Evolutionary conservation across 2,329 filamentous ascomycete species (phyloP).

Genomic region (Penicillium sp.): DNA sequence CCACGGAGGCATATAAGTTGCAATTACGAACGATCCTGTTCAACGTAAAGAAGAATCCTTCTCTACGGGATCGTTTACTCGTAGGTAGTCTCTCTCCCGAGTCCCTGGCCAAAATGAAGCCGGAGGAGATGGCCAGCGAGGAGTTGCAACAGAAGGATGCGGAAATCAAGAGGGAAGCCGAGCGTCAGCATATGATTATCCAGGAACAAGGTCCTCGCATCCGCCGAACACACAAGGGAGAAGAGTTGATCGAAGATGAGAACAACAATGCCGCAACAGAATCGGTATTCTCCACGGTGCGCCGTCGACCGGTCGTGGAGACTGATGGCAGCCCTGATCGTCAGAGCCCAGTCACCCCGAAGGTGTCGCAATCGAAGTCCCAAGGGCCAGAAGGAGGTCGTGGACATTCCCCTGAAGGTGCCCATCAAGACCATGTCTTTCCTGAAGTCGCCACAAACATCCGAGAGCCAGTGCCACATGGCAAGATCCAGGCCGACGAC

Average conservation of each 20-base stretch:
- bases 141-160: slow-evolving; percentile 65
- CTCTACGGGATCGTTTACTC: slow-evolving; percentile 71
- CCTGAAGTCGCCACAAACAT: slow-evolving; percentile 38
- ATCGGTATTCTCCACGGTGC: slow-evolving; percentile 44
- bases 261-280: slow-evolving; percentile 44
- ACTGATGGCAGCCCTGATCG: slow-evolving; percentile 24
- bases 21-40: slow-evolving; percentile 72
- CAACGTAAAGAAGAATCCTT: slow-evolving; percentile 83
- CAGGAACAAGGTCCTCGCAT: slow-evolving; percentile 71
- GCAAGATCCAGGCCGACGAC: slow-evolving; percentile 59
- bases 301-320: slow-evolving; percentile 39
- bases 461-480: slow-evolving; percentile 40
- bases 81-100: slow-evolving; percentile 63
- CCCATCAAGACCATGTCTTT: slow-evolving; percentile 41
- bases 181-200: slow-evolving; percentile 67
- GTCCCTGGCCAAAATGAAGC: slow-evolving; percentile 79
- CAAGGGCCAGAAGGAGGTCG: slow-evolving; percentile 51
- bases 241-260: slow-evolving; percentile 80
- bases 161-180: slow-evolving; percentile 52
- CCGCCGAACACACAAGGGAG: slow-evolving; percentile 87
- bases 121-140: slow-evolving; percentile 85
- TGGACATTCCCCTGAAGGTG: slow-evolving; percentile 65
- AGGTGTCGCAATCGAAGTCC: slow-evolving; percentile 19
- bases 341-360: slow-evolving; percentile 27
- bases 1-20: slow-evolving; percentile 51